A percentile compares a stretch with the other conserved stretches of the same genome.
Evolutionary conservation across 2,329 filamentous ascomycete genomes (phyloP).

Genomic region (Aureobasidium sp.): DNA sequence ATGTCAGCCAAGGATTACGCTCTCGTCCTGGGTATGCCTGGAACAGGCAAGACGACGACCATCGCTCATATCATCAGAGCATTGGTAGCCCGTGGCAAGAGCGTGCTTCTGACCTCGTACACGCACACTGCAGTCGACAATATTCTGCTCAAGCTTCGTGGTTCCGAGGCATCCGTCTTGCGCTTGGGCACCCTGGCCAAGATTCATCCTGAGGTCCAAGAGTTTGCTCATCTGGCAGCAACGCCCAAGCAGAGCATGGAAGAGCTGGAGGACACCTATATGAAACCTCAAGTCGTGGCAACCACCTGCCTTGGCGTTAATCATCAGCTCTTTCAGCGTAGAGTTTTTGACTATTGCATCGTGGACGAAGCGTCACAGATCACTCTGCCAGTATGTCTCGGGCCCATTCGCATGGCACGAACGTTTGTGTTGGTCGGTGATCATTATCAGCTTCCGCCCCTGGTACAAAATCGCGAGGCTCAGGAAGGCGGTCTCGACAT

Average conservation of each 20-base stretch:
- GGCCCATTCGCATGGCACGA: conserved; percentile 84
- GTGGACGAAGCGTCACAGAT: conserved; percentile 98
- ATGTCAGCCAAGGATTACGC: conserved; percentile 95
- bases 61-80: conserved; percentile 96
- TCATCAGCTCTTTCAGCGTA: conserved; percentile 79
- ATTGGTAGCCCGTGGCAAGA: conserved; percentile 81
- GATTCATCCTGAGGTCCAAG: conserved; percentile 77
- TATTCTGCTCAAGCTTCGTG: conserved; percentile 83
- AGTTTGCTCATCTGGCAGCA: conserved; percentile 74
- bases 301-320: conserved; percentile 92
- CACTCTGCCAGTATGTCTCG: conserved; percentile 87
- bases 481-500: conserved; percentile 80
- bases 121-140: conserved; percentile 98
- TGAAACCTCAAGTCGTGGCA: conserved; percentile 80
- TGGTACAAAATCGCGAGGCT: conserved; percentile 88
- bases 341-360: conserved; percentile 95
- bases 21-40: conserved; percentile 95
- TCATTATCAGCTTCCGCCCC: conserved; percentile 88
- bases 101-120: conserved; percentile 86
- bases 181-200: conserved; percentile 81
- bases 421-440: conserved; percentile 95
- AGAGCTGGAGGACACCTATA: conserved; percentile 76
- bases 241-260: conserved; percentile 70
- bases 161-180: conserved; percentile 55
- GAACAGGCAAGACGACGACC: conserved; percentile 95